Base-by-base conservation (phyloP, 2,329 filamentous ascomycete species). In the Pestalotiopsis sp. region DNA sequence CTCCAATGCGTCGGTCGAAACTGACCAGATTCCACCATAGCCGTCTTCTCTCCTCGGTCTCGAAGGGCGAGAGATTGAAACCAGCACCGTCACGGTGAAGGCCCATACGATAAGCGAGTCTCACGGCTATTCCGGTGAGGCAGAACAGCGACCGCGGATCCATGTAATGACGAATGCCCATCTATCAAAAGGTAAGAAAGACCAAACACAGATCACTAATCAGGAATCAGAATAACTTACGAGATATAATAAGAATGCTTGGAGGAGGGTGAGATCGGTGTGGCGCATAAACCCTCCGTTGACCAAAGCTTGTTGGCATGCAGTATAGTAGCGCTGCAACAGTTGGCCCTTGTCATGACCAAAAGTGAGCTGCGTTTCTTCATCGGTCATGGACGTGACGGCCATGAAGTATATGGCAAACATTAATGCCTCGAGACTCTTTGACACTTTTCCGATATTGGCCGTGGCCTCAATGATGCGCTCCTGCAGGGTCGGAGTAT, bases 1-100 rank as follows among this genome's bases (percentile, higher is more conserved):
- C 91, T 68, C 89, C 86, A 49, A 93, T 86, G 25, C 92, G 89
- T 69, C 86, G 84, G 77, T 94, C 92, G 71, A 93, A 91, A 31
- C 88, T 83, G 14, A 91, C 84, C 17, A 94, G 82, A 39, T 89
- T 88, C 91, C 91, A 94, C 91, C 91, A 93, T 1, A 94, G 80
- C 49, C 92, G 85, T 64, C 91, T 87, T n/a, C 91, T 86, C 78
- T 92, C 86, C 79, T 93, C 91, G 3, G 88, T 86, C 73, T 93
- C 91, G 66, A 90, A 92, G 39, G 82, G 86, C 3, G 79, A 82
- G 2, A 88, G 73, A 70, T 77, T 73, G 65, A 86, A 86, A 67
- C 87, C 83, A 1, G 81, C 81, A 1, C 87, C 84, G 75, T 93
- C 91, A 52, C 84, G 85, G 71, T 93, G 89, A n/a, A 93, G 82